Conservation (phyloP, 1,284 basidiomycete genomes). For the Schizophyllum commune region DNA sequence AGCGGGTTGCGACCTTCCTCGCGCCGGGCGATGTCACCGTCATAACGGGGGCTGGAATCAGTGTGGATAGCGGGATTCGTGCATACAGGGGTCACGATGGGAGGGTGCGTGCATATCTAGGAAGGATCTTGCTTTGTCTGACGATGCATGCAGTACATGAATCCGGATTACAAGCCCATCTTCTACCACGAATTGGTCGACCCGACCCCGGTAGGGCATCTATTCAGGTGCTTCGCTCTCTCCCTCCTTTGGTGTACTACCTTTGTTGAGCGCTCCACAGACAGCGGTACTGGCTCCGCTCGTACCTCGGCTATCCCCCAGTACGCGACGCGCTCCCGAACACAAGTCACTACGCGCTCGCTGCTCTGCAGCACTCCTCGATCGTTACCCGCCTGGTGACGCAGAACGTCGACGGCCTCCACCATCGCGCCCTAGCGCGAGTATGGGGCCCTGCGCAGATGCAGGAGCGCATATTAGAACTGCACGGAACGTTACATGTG, state of each 20-base stretch:
- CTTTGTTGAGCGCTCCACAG: slow-evolving; percentile 26
- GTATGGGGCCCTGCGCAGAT: slow-evolving; percentile 28
- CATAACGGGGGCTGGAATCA: slow-evolving; percentile 86
- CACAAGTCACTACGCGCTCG: slow-evolving; percentile 79
- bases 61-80: slow-evolving; percentile 87
- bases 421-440: slow-evolving; percentile 58
- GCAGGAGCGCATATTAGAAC: slow-evolving; percentile 59
- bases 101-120: not conserved
- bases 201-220: slow-evolving; percentile 51
- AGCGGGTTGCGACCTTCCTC: slow-evolving; percentile 64
- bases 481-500: slow-evolving; percentile 87
- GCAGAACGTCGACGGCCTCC: slow-evolving; percentile 90
- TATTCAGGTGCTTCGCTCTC: slow-evolving; percentile 46
- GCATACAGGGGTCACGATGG: slow-evolving; percentile 75
- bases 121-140: slow-evolving; percentile 27
- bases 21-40: slow-evolving; percentile 60
- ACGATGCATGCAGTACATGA: slow-evolving; percentile 54
- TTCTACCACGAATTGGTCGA: slow-evolving; percentile 82
- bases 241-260: not conserved
- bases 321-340: slow-evolving; percentile 78
- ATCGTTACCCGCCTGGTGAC: slow-evolving; percentile 69
- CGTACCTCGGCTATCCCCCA: slow-evolving; percentile 77
- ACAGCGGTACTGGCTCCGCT: slow-evolving; percentile 82
- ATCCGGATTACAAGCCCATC: slow-evolving; percentile 85
- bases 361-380: slow-evolving; percentile 69